Conservation (phyloP, 1,284 basidiomycete genomes). For the Pterulicium gracile region DNA sequence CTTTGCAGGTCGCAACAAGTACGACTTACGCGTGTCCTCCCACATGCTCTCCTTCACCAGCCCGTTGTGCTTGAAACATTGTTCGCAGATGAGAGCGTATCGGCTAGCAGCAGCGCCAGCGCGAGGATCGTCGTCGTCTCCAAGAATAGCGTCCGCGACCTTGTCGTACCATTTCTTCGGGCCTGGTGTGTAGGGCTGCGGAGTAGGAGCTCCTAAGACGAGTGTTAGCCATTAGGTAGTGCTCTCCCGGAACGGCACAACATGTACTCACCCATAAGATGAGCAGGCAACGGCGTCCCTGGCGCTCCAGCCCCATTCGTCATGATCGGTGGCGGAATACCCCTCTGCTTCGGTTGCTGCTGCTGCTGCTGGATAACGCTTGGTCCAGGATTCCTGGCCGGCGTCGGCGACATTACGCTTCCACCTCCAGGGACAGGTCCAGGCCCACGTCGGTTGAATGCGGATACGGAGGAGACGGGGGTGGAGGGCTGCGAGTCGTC, state of each 20-base stretch:
- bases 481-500: constrained; percentile 41
- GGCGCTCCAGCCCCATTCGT: not conserved
- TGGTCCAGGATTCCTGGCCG: not conserved
- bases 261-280: constrained; percentile 8
- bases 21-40: constrained; percentile 77
- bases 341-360: too few relatives aligned
- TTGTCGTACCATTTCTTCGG: constrained; percentile 85
- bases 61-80: constrained; percentile 92
- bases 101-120: constrained; percentile 37
- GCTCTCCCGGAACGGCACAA: constrained; percentile 2
- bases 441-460: constrained; percentile 18
- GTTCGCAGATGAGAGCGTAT: constrained; percentile 91
- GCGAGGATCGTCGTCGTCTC: constrained; percentile 51
- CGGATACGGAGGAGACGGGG: constrained; percentile 24
- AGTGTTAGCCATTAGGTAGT: not conserved
- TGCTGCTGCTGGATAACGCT: not conserved
- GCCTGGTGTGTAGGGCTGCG: constrained; percentile 39
- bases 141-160: constrained; percentile 76
- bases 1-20: constrained; percentile 5
- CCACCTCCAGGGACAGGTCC: constrained; percentile 13
- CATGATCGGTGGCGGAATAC: not conserved
- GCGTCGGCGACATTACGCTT: constrained; percentile 6
- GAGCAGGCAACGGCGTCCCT: not conserved
- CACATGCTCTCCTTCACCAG: constrained; percentile 84
- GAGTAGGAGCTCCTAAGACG: constrained; percentile 19